Base-by-base conservation (phyloP, 2,329 filamentous ascomycete species). In the Botrytis squamosa region DNA sequence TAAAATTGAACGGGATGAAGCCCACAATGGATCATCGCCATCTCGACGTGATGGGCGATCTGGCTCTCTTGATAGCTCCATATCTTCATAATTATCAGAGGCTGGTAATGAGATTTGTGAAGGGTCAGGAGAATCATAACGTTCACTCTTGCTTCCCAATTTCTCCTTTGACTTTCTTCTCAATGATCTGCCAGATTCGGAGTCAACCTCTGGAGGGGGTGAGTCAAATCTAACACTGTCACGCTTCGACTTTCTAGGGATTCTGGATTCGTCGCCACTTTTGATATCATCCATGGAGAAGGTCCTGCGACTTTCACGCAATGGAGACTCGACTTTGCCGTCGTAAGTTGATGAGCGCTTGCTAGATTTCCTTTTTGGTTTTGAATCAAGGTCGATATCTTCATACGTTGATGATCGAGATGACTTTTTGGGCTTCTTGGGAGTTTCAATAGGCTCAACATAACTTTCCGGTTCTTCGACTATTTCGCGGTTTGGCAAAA, bases 1-100 rank as follows among this genome's bases (percentile, higher is more conserved):
- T 8, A 86, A 83, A 20, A 86, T 83, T 46, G 86, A 88, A 74
- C 82, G 84, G 33, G 85, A 83, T 59, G 87, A 85, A 42, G 72
- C 78, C 60, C 77, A 77, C 64, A 79, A 74, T n/a, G 83, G 83
- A 73, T 86, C 85, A 82, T 67, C 82, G 81, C 74, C 82, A 80
- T 78, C 82, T 12, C 66, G 66, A 25, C 49, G 66, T 75, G 77
- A 82, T 71, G 81, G 83, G 71, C 71, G 82, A 76, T 69, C 80
- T 78, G 74, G 82, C 78, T 69, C 79, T 75, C 57, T 80, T 75
- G 76, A 44, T 6, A 33, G 77, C 74, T 82, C 84, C 73, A 81
- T 84, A n/a, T 80, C 76, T 74, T 80, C 78, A 59, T 74, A 74
- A 67, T 76, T 78, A 33, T 65, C 80, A 33, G 79, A 80, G 40